Base-by-base conservation (phyloP, 108 stramenopile genomes). In the Pelagomonas calceolata region DNA sequence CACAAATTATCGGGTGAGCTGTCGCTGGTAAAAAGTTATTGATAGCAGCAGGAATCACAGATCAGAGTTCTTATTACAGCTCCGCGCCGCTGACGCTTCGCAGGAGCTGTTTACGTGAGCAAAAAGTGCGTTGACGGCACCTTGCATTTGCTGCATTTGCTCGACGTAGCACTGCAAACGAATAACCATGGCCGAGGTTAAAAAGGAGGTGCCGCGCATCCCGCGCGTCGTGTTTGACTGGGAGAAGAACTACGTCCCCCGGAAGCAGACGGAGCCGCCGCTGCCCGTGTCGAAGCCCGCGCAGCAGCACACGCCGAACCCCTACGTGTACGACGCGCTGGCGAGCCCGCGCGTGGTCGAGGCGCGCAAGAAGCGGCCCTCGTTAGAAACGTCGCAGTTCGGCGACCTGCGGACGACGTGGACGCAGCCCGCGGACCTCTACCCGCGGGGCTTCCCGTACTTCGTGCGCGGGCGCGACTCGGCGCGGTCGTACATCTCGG, bases 391-490 rank as follows among this genome's bases (percentile, higher is more conserved):
- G 69, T 46, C 69, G 32, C 45, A 36, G 30, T 76, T 35, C 51
- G 9, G 4, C 10, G 65, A 71, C 46, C 32, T 82, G 34, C 79
- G 75, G 60, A 85, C 91, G 35, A 90, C 91, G 71, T 89, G 88
- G 72, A 70, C 85, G 66, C 90, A 91, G 82, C 66, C 80, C 16
- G 67, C 73, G 16, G 84, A 75, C 34, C 63, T 80, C 37, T 89
- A 89, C 60, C 91, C 91, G 33, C 82, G 82, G 68, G 75, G 76
- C 14, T 95, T 88, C 80, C 94, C 94, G 14, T 77, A 95, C 81
- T 95, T 91, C 74, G 91, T 95, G 10, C 86, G 94, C 76, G 94
- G 94, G 45, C 86, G 93, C 32, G 93, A 94, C 79, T 91, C 90
- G 76, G 82, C 89, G 39, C 86, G 93, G 70, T 77, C 84, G 63